A percentile compares a stretch with the other conserved stretches of the same genome.
Evolutionary conservation across 306 rosid genomes (phyloP).

Genomic region (Alnus glutinosa): DNA sequence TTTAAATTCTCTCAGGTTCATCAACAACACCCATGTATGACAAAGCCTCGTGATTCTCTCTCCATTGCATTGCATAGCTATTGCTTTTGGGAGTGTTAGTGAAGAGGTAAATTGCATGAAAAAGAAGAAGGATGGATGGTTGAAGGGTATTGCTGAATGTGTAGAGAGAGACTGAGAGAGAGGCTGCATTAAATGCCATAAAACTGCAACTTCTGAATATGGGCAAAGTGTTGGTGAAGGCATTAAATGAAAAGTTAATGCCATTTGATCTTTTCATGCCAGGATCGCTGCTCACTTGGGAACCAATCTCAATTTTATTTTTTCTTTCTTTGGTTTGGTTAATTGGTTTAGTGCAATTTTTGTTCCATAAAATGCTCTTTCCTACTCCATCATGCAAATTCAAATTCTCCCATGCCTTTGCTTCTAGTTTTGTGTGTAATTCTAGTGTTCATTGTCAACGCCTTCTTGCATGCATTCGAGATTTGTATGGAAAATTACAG

Average conservation of each 20-base stretch:
- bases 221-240: conserved; percentile 54
- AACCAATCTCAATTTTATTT: conserved; percentile 24
- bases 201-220: conserved; percentile 54
- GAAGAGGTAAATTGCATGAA: conserved; percentile 31
- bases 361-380: conserved; percentile 10
- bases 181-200: conserved; percentile 53
- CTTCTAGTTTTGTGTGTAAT: neutral
- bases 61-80: conserved; percentile 1
- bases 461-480: too few relatives aligned
- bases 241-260: conserved; percentile 80
- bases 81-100: conserved; percentile 16
- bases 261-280: conserved; percentile 64
- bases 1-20: neutral
- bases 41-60: conserved; percentile 8
- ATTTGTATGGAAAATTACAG: too few relatives aligned
- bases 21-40: conserved; percentile 11
- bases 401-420: conserved; percentile 2
- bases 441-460: neutral
- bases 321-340: neutral
- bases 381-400: neutral
- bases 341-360: neutral
- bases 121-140: conserved; percentile 24
- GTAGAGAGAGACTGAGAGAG: conserved; percentile 21
- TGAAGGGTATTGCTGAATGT: conserved; percentile 30
- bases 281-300: conserved; percentile 33